Percentiles rank a stretch among this genome's conserved stretches.
These are phyloP conservation scores for Melampsora americana DNA, from an alignment of 1,284 basidiomycete species.

Conservation along the genomic window DNA sequence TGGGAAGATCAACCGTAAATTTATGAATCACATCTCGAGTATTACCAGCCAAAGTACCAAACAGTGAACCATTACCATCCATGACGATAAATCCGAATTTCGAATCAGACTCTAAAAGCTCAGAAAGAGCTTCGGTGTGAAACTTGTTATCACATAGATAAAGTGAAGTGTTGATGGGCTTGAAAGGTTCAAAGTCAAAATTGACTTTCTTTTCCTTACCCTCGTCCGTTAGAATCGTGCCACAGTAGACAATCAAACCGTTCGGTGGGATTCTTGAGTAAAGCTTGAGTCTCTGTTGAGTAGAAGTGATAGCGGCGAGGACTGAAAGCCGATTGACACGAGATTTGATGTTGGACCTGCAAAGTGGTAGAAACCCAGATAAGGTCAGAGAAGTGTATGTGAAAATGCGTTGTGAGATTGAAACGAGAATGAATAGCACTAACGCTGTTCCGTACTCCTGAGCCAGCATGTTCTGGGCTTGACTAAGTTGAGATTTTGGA, in stretches of 20 bases:
- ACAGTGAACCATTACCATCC: conserved; percentile 96
- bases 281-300: conserved; percentile 95
- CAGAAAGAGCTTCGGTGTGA: conserved; percentile 94
- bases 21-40: conserved; percentile 97
- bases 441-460: conserved; percentile 74
- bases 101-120: conserved; percentile 93
- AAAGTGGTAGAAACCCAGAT: neutral
- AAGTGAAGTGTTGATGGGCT: conserved; percentile 97
- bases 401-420: neutral
- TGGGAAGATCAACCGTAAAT: conserved; percentile 97
- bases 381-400: neutral
- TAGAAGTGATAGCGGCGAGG: conserved; percentile 94
- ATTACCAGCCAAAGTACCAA: conserved; percentile 93
- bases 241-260: conserved; percentile 84
- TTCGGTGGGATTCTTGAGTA: conserved; percentile 95
- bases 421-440: neutral
- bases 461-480: conserved; percentile 89
- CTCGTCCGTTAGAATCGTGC: conserved; percentile 95
- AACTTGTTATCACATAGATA: conserved; percentile 99
- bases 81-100: conserved; percentile 99
- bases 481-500: conserved; percentile 81
- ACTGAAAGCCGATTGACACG: conserved; percentile 98
- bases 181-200: conserved; percentile 84
- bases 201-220: conserved; percentile 92
- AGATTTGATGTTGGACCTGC: conserved; percentile 90